Base-by-base conservation (phyloP, 805 yeast species). In the Kuraishia hungarica region DNA sequence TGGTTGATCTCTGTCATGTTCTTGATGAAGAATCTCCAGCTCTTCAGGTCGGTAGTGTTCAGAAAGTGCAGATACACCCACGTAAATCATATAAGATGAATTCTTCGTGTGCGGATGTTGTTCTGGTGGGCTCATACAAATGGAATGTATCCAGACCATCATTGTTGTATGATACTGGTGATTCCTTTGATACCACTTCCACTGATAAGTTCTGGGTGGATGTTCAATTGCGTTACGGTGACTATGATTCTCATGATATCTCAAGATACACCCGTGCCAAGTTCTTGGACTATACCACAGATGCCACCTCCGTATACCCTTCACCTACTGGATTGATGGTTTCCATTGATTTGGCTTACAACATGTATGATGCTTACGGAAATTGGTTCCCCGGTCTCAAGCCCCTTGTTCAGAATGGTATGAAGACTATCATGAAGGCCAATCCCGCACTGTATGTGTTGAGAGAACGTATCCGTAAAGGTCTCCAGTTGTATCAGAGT, bases 381-480 rank as follows among this genome's bases (percentile, higher is more conserved):
- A 90, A 89, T 63, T 94, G 99, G 99, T 88, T 94, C 72, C 93
- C 96, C 2, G 98, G 98, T 0, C 72, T 93, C 70, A 94, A 94
- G 68, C 90, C 90, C 2, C 74, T 94, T 63, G 75, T 94, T 74
- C 96, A 89, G 64, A 89, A 86, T 64, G 96, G 97, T 15, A 85
- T 94, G 96, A 79, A 83, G 59, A 93, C 94, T 43, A 88, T 94
- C 51, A 88, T 92, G 97, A 91, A 89, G 64, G 87, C 94, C 1
- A 94, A 93, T 64, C 97, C 99, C 0, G 96, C 98, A 0, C 69
- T 94, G 48, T 87, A 84, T 67, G 97, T 93, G 28, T 75, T 94
- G 51, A 78, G 99, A 51, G 99, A 94, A 71, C 83, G 99, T 62
- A 86, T 94, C 39, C 80, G 99, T 59, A 94, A 93, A 66, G 98